Evolutionary conservation across 805 yeast species (phyloP).

Genomic region (Hanseniaspora singularis): DNA sequence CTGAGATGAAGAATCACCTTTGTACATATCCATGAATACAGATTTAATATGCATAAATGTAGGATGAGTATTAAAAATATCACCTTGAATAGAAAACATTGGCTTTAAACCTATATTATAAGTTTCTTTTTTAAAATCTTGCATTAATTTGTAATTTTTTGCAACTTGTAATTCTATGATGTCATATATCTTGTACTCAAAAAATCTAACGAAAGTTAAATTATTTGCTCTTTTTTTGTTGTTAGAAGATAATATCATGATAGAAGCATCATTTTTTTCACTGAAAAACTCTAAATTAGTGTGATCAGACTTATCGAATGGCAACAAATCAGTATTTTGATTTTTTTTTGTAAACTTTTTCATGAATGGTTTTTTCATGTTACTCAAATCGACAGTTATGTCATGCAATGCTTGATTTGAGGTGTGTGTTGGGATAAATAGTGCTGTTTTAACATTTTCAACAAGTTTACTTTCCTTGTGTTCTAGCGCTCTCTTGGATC

Average conservation of each 20-base stretch:
- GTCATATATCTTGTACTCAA: slow-evolving; percentile 80
- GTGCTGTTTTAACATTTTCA: slow-evolving; percentile 80
- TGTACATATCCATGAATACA: slow-evolving; percentile 76
- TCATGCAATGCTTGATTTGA: slow-evolving; percentile 73
- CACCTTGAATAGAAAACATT: slow-evolving; percentile 85
- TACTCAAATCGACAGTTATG: slow-evolving; percentile 76
- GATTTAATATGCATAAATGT: slow-evolving; percentile 76
- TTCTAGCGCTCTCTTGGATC: slow-evolving; percentile 88
- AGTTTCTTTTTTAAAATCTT: slow-evolving; percentile 69
- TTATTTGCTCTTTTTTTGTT: slow-evolving; percentile 91
- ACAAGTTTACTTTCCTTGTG: slow-evolving; percentile 76
- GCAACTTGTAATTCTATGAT: slow-evolving; percentile 80
- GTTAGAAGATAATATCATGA: slow-evolving; percentile 64
- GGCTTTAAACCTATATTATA: slow-evolving; percentile 87
- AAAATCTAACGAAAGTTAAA: slow-evolving; percentile 76
- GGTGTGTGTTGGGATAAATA: slow-evolving; percentile 82
- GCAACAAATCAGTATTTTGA: slow-evolving; percentile 46
- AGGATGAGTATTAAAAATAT: slow-evolving; percentile 82
- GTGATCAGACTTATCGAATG: slow-evolving; percentile 69
- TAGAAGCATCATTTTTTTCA: slow-evolving; percentile 85
- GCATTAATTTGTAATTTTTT: slow-evolving; percentile 54
- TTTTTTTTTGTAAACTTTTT: slow-evolving; percentile 83
- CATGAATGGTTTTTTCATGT: slow-evolving; percentile 80
- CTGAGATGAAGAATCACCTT: slow-evolving; percentile 61
- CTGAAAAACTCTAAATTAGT: slow-evolving; percentile 77